These are phyloP conservation scores for Cercospora sojina DNA, from an alignment of 2,329 filamentous ascomycete genomes.

Conservation along the genomic window DNA sequence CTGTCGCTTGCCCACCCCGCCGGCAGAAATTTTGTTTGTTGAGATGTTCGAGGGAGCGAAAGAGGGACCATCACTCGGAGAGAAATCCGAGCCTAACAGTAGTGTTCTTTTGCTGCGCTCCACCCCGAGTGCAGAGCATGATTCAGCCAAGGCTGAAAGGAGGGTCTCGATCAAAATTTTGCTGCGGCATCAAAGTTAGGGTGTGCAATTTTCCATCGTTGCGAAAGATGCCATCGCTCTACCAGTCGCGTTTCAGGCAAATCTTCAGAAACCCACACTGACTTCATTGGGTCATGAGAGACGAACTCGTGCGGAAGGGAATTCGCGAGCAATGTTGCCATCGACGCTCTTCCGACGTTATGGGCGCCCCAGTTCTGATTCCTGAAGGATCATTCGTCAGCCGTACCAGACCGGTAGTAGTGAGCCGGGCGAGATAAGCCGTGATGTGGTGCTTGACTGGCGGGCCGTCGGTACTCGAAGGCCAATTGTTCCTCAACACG, in stretches of 20 bases:
- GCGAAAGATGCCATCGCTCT: not conserved
- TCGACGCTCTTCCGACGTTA: not conserved
- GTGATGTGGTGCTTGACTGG: not conserved
- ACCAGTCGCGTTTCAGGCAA: not conserved
- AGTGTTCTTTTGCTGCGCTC: not conserved
- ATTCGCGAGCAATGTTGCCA: not conserved
- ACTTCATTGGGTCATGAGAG: not conserved
- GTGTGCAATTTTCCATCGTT: not conserved
- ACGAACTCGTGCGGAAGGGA: not conserved
- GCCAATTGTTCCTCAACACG: not conserved
- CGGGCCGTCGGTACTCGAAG: not conserved
- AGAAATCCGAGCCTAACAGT: not conserved
- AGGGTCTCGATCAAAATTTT: not conserved
- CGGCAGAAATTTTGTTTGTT: not conserved
- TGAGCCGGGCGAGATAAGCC: not conserved
- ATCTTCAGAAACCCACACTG: not conserved
- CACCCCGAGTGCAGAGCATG: not conserved
- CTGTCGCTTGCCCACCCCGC: not conserved
- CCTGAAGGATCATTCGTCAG: not conserved
- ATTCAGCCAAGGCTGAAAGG: not conserved
- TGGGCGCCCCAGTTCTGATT: not conserved
- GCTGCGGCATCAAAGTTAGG: not conserved
- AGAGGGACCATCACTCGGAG: not conserved
- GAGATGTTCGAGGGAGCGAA: not conserved
- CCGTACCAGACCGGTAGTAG: not conserved